These are phyloP conservation scores for Calonectria multiphialidica DNA, from an alignment of 2,329 filamentous ascomycete genomes.

Conservation along the genomic window DNA sequence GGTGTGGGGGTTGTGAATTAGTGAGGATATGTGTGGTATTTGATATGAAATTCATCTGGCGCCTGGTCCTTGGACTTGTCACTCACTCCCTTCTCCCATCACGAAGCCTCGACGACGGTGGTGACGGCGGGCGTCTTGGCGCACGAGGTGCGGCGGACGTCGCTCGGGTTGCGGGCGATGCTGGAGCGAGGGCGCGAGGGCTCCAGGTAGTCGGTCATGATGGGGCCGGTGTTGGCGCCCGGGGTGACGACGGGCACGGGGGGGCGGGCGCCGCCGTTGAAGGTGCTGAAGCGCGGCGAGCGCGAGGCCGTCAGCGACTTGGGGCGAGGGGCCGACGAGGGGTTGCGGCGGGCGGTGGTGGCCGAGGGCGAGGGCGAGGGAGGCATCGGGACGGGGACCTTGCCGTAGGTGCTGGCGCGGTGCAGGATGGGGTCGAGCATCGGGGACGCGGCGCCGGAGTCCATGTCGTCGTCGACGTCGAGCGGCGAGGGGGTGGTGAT, in stretches of 20 bases:
- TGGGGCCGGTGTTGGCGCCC: not conserved
- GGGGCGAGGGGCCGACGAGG: not conserved
- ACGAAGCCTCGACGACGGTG: not conserved
- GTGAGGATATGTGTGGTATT: no score
- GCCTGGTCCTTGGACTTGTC: no score
- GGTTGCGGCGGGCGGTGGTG: not conserved
- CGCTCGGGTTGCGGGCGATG: not conserved
- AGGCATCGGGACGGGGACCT: not conserved
- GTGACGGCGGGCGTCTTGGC: not conserved
- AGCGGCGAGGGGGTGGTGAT: not conserved
- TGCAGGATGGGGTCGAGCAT: constrained; percentile 7
- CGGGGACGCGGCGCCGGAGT: not conserved
- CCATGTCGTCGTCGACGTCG: constrained; percentile 5
- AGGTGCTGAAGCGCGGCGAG: not conserved
- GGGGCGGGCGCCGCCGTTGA: not conserved
- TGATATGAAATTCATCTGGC: not conserved
- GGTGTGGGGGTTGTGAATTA: no score
- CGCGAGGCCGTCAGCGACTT: not conserved
- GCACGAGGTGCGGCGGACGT: not conserved
- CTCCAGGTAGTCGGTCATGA: constrained; percentile 4
- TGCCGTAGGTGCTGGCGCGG: constrained; percentile 16
- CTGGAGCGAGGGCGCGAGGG: not conserved
- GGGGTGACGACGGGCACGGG: not conserved
- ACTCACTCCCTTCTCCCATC: no score
- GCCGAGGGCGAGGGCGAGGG: not conserved